Base-by-base conservation (phyloP, 169 alveolate genomes). In the Eimeria acervulina region DNA sequence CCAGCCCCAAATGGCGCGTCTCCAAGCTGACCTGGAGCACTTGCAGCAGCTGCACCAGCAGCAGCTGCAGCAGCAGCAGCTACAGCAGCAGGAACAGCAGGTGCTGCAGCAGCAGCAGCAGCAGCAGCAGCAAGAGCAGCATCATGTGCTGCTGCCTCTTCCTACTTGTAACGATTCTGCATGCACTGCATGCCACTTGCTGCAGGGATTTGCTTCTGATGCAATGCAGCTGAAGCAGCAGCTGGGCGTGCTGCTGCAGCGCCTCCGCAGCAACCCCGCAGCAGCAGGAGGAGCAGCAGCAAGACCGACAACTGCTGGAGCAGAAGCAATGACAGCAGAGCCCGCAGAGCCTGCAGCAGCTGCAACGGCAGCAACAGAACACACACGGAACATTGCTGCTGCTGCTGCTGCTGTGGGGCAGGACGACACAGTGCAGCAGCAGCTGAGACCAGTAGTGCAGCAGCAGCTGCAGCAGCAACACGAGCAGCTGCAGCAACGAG, bases 51-150 rank as follows among this genome's bases (percentile, higher is more conserved):
- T 6, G 63, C 31, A 21, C n/a, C 23, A 78, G 55, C 36, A 42
- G 89, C 59, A 21, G 89, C 59, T 36, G 89, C 74, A 23, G 31
- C 31, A 6, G 74, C 74, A 26, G 89, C 89, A 38, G 63, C 89
- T 3, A 63, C 89, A 78, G 63, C 42, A 78, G 89, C 89, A 78
- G 89, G 63, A 78, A 63, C 89, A 78, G 89, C 89, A 78, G 63
- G 63, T 36, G 33, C 42, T 36, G 63, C 68, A 4, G 89, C 89
- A 38, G 63, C 89, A 23, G 89, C 89, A 78, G 63, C 42, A 78
- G 89, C 89, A 78, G 89, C 89, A 78, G 89, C 89, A 78, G 89
- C 89, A 78, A 55, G 63, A 78, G 33, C 42, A 78, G 63, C 68
- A 4, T 17, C 68, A 4, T 17, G 36, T 63, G 74, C 74, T 63